phyloP scores from a whole-genome alignment of 495 filamentous ascomycete genomes.

The Aeminium ludgeri region DNA sequence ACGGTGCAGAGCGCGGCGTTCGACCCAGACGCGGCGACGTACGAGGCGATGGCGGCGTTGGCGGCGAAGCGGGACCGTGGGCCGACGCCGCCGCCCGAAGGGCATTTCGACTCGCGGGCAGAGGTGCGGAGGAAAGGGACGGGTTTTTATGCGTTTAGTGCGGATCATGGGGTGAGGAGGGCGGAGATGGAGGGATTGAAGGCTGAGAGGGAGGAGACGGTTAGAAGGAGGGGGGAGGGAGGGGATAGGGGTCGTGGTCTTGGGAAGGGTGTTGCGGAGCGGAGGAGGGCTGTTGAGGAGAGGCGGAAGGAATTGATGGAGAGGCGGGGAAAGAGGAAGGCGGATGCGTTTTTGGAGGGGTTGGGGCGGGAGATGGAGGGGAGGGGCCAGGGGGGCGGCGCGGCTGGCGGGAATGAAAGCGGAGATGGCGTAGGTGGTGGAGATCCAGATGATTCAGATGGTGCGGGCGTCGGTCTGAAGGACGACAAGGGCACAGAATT shows the following conservation, averaged over 20 bases:
- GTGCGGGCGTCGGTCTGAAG: not conserved
- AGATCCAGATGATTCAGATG: not conserved
- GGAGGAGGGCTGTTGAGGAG: slow-evolving; percentile 34
- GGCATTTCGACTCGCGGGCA: slow-evolving; percentile 66
- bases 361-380: slow-evolving; percentile 11
- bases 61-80: slow-evolving; percentile 53
- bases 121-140: slow-evolving; percentile 79
- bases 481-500: not conserved
- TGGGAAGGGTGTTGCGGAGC: slow-evolving; percentile 31
- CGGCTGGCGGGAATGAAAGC: not conserved
- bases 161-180: slow-evolving; percentile 44
- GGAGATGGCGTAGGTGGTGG: not conserved
- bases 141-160: slow-evolving; percentile 76
- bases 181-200: slow-evolving; percentile 63
- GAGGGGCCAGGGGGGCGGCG: not conserved
- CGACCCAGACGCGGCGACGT: slow-evolving; percentile 42
- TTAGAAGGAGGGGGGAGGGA: slow-evolving; percentile 38
- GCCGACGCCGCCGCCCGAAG: slow-evolving; percentile 52
- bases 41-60: slow-evolving; percentile 49
- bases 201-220: slow-evolving; percentile 49
- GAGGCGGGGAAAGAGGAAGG: slow-evolving; percentile 40
- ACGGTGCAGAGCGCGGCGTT: slow-evolving; percentile 70
- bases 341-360: slow-evolving; percentile 48
- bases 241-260: slow-evolving; percentile 33
- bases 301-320: slow-evolving; percentile 38